phyloP scores from a whole-genome alignment of 1,139 yeast genomes.

The Kodamaea fungicola region DNA sequence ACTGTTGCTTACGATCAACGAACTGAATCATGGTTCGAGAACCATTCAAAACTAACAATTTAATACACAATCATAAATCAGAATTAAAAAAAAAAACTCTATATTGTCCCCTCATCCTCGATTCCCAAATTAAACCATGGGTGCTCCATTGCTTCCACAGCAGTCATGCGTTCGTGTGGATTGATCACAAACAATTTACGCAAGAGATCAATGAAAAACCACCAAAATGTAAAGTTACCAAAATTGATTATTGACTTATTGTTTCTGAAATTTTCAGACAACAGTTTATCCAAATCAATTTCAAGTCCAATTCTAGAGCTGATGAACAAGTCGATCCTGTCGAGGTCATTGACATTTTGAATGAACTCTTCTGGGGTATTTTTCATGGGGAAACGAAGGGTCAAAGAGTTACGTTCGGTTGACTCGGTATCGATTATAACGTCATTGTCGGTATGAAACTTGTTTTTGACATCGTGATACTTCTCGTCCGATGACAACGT shows the following conservation, averaged over 20 bases:
- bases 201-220: conserved; percentile 65
- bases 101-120: conserved; percentile 66
- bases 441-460: conserved; percentile 19
- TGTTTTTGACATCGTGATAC: conserved; percentile 9
- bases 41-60: too few relatives aligned
- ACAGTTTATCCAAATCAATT: conserved; percentile 38
- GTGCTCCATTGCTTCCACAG: conserved; percentile 68
- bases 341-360: conserved; percentile 50
- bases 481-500: conserved; percentile 18
- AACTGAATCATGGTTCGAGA: too few relatives aligned
- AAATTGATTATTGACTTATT: conserved; percentile 39
- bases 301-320: conserved; percentile 38
- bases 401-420: conserved; percentile 22
- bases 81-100: background rate
- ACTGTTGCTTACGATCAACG: too few relatives aligned
- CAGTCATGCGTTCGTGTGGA: conserved; percentile 61
- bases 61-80: too few relatives aligned
- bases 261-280: conserved; percentile 39
- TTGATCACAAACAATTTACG: conserved; percentile 59
- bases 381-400: conserved; percentile 32
- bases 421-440: conserved; percentile 32
- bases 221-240: conserved; percentile 71
- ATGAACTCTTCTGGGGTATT: conserved; percentile 47
- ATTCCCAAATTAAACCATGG: conserved; percentile 77
- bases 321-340: conserved; percentile 49